Conservation (phyloP, 257 asterid genomes). For the Ehretia macrophylla region DNA sequence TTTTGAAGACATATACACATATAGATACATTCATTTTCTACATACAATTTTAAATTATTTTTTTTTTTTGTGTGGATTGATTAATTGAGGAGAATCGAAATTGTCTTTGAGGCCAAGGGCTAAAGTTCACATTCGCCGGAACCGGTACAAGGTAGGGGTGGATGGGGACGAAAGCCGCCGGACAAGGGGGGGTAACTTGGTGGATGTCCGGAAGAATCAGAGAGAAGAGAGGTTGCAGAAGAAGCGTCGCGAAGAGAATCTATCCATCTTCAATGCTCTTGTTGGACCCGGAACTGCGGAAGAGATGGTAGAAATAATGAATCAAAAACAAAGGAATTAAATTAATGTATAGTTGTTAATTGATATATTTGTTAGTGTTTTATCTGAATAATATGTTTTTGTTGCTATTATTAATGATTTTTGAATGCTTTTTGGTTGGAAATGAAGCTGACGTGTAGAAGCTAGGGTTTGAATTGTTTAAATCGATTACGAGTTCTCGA, state of each 20-base stretch:
- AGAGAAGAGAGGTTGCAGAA: conserved; percentile 87
- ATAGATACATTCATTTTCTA: background rate
- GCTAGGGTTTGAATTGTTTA: too few species aligned
- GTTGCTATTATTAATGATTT: background rate
- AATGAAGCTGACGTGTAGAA: too few species aligned
- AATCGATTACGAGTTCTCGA: background rate
- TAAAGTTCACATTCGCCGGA: conserved; percentile 72
- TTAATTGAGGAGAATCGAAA: conserved; percentile 1
- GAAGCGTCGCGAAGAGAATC: conserved; percentile 89
- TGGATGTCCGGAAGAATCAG: conserved; percentile 83
- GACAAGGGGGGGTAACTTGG: conserved; percentile 91
- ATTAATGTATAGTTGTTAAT: background rate
- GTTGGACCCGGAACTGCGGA: conserved; percentile 41
- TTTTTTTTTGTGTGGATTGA: conserved; percentile 6
- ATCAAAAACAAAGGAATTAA: too few species aligned
- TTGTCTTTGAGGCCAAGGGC: conserved; percentile 88
- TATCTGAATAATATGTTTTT: background rate
- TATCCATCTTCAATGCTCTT: conserved; percentile 32
- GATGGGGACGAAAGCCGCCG: conserved; percentile 95
- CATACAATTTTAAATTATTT: background rate
- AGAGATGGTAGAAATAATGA: conserved; percentile 47
- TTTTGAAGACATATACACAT: too few species aligned
- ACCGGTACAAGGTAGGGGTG: conserved; percentile 83
- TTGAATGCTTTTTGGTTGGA: background rate
- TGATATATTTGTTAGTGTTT: background rate